Evolutionary conservation across 768 basidiomycete species (phyloP).

Genomic region (Phanerodontia chrysosporium): DNA sequence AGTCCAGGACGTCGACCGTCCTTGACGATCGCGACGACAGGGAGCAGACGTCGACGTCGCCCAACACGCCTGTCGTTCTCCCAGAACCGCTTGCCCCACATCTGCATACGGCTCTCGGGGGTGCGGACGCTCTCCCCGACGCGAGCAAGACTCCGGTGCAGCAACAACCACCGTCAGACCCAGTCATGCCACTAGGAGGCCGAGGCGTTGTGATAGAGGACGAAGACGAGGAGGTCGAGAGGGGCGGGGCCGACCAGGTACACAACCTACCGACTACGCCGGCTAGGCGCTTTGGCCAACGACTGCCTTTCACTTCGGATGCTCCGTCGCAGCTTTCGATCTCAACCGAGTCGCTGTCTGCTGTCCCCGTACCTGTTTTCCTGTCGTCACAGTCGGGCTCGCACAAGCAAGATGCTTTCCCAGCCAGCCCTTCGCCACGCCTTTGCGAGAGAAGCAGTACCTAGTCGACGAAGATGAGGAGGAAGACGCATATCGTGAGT

Average conservation of each 20-base stretch:
- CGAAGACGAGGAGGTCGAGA: constrained; percentile 49
- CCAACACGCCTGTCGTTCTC: constrained; percentile 57
- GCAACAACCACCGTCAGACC: not conserved
- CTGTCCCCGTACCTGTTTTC: constrained; percentile 48
- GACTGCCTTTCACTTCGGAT: constrained; percentile 48
- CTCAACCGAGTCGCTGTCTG: constrained; percentile 42
- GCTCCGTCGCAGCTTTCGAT: constrained; percentile 43
- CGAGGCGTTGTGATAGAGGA: constrained; percentile 68
- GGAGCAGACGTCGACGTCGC: constrained; percentile 36
- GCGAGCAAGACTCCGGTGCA: constrained; percentile 16
- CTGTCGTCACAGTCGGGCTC: constrained; percentile 40
- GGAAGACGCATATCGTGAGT: constrained; percentile 39
- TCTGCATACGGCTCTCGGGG: constrained; percentile 22
- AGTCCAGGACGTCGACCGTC: constrained; percentile 36
- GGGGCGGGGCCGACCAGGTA: constrained; percentile 35
- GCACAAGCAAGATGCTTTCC: constrained; percentile 55
- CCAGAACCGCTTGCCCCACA: constrained; percentile 41
- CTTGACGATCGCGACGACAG: constrained; percentile 42
- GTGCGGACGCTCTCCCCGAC: constrained; percentile 6
- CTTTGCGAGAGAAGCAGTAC: constrained; percentile 56
- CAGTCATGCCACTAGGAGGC: constrained; percentile 31
- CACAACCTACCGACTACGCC: constrained; percentile 41
- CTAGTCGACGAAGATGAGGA: constrained; percentile 65
- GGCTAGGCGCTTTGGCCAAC: constrained; percentile 33
- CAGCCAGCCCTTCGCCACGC: constrained; percentile 68